Base-by-base conservation (phyloP, 2,329 filamentous ascomycete species). In the Venturia pyrina region DNA sequence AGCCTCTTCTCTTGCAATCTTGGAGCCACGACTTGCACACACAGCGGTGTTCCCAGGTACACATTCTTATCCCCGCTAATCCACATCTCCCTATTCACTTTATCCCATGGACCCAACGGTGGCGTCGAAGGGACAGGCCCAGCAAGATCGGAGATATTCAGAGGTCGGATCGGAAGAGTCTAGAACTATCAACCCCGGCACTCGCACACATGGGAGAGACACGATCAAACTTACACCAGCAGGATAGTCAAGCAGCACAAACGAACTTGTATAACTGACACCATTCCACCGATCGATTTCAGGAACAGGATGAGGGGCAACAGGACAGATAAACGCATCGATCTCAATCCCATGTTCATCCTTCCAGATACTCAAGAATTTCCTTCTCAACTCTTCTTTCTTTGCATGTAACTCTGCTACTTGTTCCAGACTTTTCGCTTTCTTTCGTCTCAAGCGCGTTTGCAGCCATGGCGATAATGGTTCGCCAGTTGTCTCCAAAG, bases 241-340 rank as follows among this genome's bases (percentile, higher is more conserved):
- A 0, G 86, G 82, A 70, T 85, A 86, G 71, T 89, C 86, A 28
- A 89, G 73, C 65, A 88, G 70, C 10, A 87, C 85, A 70, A 86
- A 87, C 1, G 78, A 80, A 28, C 79, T 82, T 0, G 85, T 87
- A 71, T 88, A 89, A 66, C 85, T 82, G 0, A 85, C 82, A 0
- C 81, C 82, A 71, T 87, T 87, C 75, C 85, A 89, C 1, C 80
- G 77, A 74, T 89, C 87, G 65, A 87, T 81, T 11, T 81, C 79
- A 0, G 86, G 84, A 0, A 86, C 81, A 0, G 86, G 84, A 72
- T 89, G 87, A 1, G 86, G 85, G 17, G 86, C 86, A 0, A 87
- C 78, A 0, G 86, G 87, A 68, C 82, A 85, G 65, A 89, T 81
- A 63, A 89, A 81, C 0, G 85, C 84, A 75, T 89, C 86, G 8